Percentiles rank a stretch among this genome's conserved stretches.
Conservation (phyloP, 2,329 filamentous ascomycete genomes). For the Xenoacremonium recifei region DNA sequence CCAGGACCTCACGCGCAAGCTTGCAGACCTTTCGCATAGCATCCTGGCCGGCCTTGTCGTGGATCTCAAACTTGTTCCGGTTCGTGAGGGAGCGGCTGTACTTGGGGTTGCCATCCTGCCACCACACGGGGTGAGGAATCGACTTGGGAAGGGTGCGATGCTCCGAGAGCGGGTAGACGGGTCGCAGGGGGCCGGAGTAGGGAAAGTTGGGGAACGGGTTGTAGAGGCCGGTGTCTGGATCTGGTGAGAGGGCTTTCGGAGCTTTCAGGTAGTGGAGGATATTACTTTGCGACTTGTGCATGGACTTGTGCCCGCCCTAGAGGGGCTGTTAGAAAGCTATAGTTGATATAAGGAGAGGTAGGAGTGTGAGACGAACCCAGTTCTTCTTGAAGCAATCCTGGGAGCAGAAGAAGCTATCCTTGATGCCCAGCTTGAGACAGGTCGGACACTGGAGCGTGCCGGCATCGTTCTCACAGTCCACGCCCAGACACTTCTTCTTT, state of each 20-base stretch:
- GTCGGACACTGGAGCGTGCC: constrained; percentile 89
- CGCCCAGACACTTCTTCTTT: constrained; percentile 74
- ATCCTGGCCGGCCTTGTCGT: constrained; percentile 77
- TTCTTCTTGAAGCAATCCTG: constrained; percentile 99
- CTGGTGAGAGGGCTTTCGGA: constrained; percentile 83
- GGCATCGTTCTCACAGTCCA: constrained; percentile 84
- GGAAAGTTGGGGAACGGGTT: constrained; percentile 90
- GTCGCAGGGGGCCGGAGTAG: constrained; percentile 78
- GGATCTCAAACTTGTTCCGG: constrained; percentile 78
- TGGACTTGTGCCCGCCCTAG: constrained; percentile 74
- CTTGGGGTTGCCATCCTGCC: constrained; percentile 73
- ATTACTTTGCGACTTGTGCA: constrained; percentile 71
- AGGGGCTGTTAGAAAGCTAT: constrained; percentile 9
- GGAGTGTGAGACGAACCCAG: constrained; percentile 66
- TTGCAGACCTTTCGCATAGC: constrained; percentile 92
- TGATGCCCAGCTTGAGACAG: constrained; percentile 82
- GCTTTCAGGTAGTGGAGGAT: constrained; percentile 71
- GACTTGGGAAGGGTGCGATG: constrained; percentile 71
- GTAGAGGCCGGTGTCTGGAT: constrained; percentile 84
- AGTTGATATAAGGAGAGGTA: constrained; percentile 13
- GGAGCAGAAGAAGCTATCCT: constrained; percentile 94
- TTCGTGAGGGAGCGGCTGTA: constrained; percentile 60
- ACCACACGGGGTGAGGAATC: constrained; percentile 86
- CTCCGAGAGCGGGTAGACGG: constrained; percentile 80
- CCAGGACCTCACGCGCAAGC: constrained; percentile 84